Conservation (phyloP, 345 rosid genomes). For the Populus alba region DNA sequence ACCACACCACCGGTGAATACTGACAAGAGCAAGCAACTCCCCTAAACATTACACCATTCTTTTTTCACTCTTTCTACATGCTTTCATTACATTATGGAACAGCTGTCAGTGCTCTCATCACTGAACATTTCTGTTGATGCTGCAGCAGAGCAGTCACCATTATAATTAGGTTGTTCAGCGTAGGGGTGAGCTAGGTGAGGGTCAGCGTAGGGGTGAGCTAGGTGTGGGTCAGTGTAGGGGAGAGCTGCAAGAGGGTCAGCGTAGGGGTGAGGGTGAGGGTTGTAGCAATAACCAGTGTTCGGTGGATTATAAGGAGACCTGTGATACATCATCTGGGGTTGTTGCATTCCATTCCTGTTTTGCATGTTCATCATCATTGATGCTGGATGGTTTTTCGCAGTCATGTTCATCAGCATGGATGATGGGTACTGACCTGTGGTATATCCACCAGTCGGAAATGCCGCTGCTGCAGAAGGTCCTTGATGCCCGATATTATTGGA, state of each 20-base stretch:
- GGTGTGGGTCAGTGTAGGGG: slow-evolving; percentile 17
- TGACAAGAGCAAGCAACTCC: slow-evolving; percentile 16
- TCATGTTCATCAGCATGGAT: slow-evolving; percentile 44
- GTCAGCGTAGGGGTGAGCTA: slow-evolving; percentile 5
- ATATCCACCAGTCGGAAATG: slow-evolving; percentile 30
- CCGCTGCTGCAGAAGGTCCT: slow-evolving; percentile 25
- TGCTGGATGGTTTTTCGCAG: slow-evolving; percentile 39
- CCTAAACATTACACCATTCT: background rate
- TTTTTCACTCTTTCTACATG: background rate
- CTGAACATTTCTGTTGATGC: slow-evolving; percentile 40
- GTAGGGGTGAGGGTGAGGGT: slow-evolving; percentile 39
- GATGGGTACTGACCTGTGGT: slow-evolving; percentile 36
- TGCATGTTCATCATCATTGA: slow-evolving; percentile 54
- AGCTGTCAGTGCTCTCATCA: slow-evolving; percentile 49
- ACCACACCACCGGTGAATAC: slow-evolving; percentile 10
- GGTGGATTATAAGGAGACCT: slow-evolving; percentile 49
- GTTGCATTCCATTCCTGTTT: slow-evolving; percentile 39
- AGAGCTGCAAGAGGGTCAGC: slow-evolving; percentile 21
- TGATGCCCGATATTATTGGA: slow-evolving; percentile 32
- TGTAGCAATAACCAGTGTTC: slow-evolving; percentile 58
- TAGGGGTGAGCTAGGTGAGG: slow-evolving; percentile 40
- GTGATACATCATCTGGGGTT: slow-evolving; percentile 67
- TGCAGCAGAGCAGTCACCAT: slow-evolving; percentile 24
- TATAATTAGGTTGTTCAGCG: slow-evolving; percentile 33
- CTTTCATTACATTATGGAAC: slow-evolving; percentile 45